Evolutionary conservation across 306 rosid genomes (phyloP), one percentile per base, ranked within the genome.

Genomic region (Dryas alaskensis): DNA sequence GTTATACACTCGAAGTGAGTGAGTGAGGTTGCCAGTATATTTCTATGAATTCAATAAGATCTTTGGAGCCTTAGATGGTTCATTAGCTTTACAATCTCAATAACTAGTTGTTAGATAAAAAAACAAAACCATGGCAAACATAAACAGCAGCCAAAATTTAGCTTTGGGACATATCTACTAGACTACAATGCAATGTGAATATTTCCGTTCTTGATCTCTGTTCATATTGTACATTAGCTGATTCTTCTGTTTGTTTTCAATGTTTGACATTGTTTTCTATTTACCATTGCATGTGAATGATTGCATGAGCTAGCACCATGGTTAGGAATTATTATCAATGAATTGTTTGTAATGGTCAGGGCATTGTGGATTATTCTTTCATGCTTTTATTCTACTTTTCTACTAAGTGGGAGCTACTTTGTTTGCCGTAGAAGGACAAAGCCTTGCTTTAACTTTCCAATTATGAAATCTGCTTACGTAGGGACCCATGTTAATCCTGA

Each of bases 131-230:
- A 2, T 45, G 10, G 14, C 50, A 7, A 9, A 19, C 54, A 4
- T 70, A 22, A 42, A 17, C 63, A 19, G 51, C 22, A 60, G 52
- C 74, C 25, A 71, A 44, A 16, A 22, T 70, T 19, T 58, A 14
- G 44, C 25, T 43, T 57, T 22, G 16, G 19, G 22, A 44, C 10
- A 4, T 44, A 22, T 70, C 19, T 12, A 19, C 10, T 55, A 46
- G 22, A 22, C 22, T 22, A 22, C 22, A 22, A 22, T 58, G 13
- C 40, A 58, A 10, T 27, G 12, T 46, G 52, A 46, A 45, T 4
- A 25, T 44, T 5, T 46, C 0, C 70, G n/a, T 39, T 50, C 12
- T 13, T 50, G 54, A 50, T 50, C 40, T 19, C 40, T 8, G 12
- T 13, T 12, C 53, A 44, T 40, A 10, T 3, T 47, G 22, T 22